A percentile compares a stretch with the other conserved stretches of the same genome.
phyloP scores from a whole-genome alignment of 768 basidiomycete genomes.

The Hypholoma sublateritium region DNA sequence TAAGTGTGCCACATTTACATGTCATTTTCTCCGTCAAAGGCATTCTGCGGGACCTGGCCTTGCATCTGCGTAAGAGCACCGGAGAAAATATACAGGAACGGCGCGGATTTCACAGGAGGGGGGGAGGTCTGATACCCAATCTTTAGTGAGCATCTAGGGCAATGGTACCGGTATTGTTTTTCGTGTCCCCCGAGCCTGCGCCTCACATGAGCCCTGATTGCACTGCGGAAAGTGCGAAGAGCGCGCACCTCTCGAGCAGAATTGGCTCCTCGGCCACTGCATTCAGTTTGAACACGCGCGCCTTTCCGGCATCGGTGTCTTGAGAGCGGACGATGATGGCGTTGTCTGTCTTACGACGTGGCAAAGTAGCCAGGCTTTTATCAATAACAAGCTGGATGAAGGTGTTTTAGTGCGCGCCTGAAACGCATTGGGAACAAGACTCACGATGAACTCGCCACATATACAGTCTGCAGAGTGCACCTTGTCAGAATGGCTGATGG shows the following conservation, averaged over 20 bases:
- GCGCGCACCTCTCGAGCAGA: slow-evolving; percentile 71
- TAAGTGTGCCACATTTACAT: slow-evolving; percentile 6
- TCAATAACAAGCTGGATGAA: slow-evolving; percentile 73
- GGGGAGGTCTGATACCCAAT: slow-evolving; percentile 79
- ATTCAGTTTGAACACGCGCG: slow-evolving; percentile 86
- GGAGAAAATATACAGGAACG: slow-evolving; percentile 76
- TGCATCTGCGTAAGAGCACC: slow-evolving; percentile 88
- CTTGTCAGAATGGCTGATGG: background rate
- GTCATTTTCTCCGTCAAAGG: slow-evolving; percentile 64
- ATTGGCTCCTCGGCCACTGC: slow-evolving; percentile 67
- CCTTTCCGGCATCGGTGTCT: slow-evolving; percentile 53
- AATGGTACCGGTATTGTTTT: slow-evolving; percentile 70
- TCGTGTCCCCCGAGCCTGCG: slow-evolving; percentile 67
- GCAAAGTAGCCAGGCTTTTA: slow-evolving; percentile 66
- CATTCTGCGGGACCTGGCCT: slow-evolving; percentile 82
- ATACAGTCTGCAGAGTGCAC: slow-evolving; percentile 61
- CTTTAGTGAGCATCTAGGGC: slow-evolving; percentile 65
- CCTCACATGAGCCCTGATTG: background rate
- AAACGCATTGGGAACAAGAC: slow-evolving; percentile 24
- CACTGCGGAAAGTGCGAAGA: background rate
- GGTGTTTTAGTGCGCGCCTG: background rate
- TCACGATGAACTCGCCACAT: slow-evolving; percentile 84
- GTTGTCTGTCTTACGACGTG: slow-evolving; percentile 74
- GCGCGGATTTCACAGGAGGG: slow-evolving; percentile 73
- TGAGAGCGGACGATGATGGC: slow-evolving; percentile 79